Conservation (phyloP, 768 basidiomycete species). For the Tulasnella sp. region DNA sequence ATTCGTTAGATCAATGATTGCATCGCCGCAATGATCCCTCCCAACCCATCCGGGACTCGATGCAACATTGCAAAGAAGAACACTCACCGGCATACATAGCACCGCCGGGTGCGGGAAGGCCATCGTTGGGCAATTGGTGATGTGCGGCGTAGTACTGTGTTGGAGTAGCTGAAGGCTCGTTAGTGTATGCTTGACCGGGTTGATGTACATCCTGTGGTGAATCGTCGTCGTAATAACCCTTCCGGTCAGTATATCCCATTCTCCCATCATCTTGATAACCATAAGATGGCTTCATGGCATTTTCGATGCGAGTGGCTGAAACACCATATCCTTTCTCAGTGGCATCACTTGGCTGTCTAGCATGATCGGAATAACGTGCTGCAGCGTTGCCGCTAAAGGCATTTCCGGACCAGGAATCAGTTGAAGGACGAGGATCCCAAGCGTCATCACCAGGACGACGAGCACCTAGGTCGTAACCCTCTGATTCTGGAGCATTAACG, state of each 20-base stretch:
- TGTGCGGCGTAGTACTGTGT: slow-evolving; percentile 29
- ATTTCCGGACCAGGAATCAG: slow-evolving; percentile 26
- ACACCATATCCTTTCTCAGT: slow-evolving; percentile 26
- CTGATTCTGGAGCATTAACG: slow-evolving; percentile 16
- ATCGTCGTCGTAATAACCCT: slow-evolving; percentile 10
- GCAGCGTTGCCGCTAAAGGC: slow-evolving; percentile 27
- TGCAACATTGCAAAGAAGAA: neutral
- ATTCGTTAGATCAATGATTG: neutral
- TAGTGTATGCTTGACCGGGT: slow-evolving; percentile 29
- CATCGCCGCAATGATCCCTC: too few species aligned
- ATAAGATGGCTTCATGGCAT: slow-evolving; percentile 37
- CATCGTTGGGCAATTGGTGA: slow-evolving; percentile 22
- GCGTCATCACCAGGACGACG: slow-evolving; percentile 33
- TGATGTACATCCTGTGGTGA: slow-evolving; percentile 12
- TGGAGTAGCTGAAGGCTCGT: slow-evolving; percentile 29
- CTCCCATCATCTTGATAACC: slow-evolving; percentile 25
- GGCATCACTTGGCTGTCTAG: slow-evolving; percentile 40
- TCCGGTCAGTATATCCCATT: too few species aligned
- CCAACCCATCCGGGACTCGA: too few species aligned
- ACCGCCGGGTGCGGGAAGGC: slow-evolving; percentile 16
- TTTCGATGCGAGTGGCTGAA: slow-evolving; percentile 42
- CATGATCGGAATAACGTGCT: slow-evolving; percentile 26
- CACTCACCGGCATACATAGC: neutral
- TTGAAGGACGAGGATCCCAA: slow-evolving; percentile 53
- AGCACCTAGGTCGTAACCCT: slow-evolving; percentile 21